Evolutionary conservation across 371 early-diverging fungal species (phyloP).

Genomic region (Mortierella sp.): DNA sequence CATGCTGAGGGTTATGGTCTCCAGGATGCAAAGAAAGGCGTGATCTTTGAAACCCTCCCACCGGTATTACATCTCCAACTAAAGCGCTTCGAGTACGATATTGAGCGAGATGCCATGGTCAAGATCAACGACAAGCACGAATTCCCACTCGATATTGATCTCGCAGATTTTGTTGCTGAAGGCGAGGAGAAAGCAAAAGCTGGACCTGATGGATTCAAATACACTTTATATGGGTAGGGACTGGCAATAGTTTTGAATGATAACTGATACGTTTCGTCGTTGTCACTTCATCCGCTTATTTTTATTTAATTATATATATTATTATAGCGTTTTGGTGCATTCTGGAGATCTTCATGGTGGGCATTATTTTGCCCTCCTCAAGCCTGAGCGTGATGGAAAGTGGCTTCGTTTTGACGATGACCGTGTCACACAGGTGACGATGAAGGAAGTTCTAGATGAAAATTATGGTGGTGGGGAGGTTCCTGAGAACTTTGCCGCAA

Average conservation of each 20-base stretch:
- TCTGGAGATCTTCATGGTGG: slow-evolving; percentile 97
- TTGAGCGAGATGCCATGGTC: slow-evolving; percentile 90
- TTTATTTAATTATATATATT: not conserved
- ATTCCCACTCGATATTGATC: slow-evolving; percentile 92
- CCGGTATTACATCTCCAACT: slow-evolving; percentile 98
- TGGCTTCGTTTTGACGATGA: slow-evolving; percentile 99
- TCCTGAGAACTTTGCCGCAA: slow-evolving; percentile 60
- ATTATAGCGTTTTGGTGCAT: slow-evolving; percentile 93
- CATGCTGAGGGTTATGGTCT: slow-evolving; percentile 97
- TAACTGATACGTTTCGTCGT: not conserved
- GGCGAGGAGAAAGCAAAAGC: slow-evolving; percentile 64
- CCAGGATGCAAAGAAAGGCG: slow-evolving; percentile 97
- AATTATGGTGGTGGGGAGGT: slow-evolving; percentile 90
- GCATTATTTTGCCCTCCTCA: slow-evolving; percentile 96
- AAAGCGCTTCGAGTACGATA: slow-evolving; percentile 98
- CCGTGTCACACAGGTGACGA: slow-evolving; percentile 87
- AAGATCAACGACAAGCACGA: slow-evolving; percentile 99
- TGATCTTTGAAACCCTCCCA: slow-evolving; percentile 96
- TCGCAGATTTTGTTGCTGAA: slow-evolving; percentile 83
- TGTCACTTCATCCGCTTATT: not conserved
- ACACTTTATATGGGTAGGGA: slow-evolving; percentile 86
- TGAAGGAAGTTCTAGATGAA: slow-evolving; percentile 94
- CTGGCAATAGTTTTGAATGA: not conserved
- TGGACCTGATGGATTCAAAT: slow-evolving; percentile 76
- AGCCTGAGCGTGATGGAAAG: slow-evolving; percentile 81